phyloP scores from a whole-genome alignment of 192 early-diverging fungal species.

The Pilobolus umbonatus region DNA sequence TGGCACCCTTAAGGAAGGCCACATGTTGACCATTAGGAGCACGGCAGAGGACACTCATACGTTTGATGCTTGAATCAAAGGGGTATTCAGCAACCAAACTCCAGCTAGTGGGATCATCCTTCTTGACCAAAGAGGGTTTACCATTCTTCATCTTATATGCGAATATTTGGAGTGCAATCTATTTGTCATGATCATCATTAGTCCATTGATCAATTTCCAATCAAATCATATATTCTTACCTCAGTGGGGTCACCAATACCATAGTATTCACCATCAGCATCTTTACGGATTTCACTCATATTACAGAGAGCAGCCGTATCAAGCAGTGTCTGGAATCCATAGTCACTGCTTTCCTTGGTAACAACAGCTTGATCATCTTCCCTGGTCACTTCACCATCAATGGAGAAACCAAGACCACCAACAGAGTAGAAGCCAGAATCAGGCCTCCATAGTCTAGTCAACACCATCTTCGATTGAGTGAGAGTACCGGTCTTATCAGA shows the following conservation, averaged over 20 bases:
- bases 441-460: constrained; percentile 76
- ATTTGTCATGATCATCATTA: not conserved
- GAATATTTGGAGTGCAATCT: constrained; percentile 76
- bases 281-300: constrained; percentile 73
- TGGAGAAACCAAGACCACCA: constrained; percentile 58
- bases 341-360: constrained; percentile 35
- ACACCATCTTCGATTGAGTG: constrained; percentile 94
- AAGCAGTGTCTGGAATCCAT: constrained; percentile 43
- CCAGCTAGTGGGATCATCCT: constrained; percentile 38
- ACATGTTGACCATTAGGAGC: constrained; percentile 38
- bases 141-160: constrained; percentile 75
- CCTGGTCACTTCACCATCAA: constrained; percentile 47
- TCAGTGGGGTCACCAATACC: constrained; percentile 83
- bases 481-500: constrained; percentile 95
- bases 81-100: constrained; percentile 57
- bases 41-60: constrained; percentile 82
- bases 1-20: constrained; percentile 86
- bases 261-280: constrained; percentile 15
- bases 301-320: constrained; percentile 78
- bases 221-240: too few relatives aligned
- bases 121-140: constrained; percentile 54
- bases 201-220: too few relatives aligned
- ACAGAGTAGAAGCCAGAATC: constrained; percentile 67
- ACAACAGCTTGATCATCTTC: constrained; percentile 24
- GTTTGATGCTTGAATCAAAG: constrained; percentile 76